Evolutionary conservation across 1,139 yeast species (phyloP), one percentile per base, ranked within the genome.

Genomic region (Geotrichum cucujoidarum): DNA sequence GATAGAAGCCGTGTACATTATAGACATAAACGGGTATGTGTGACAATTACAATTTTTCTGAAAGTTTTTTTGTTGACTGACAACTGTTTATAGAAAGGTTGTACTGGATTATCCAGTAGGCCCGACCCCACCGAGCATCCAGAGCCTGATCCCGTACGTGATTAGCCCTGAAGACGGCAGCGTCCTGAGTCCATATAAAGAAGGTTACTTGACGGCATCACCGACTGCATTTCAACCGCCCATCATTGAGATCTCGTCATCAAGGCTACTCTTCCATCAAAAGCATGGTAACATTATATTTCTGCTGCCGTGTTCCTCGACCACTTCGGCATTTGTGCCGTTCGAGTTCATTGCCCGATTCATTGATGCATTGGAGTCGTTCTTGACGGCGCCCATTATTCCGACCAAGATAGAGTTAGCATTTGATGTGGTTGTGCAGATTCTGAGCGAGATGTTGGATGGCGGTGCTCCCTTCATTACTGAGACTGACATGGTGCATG

Each of bases 391-490:
- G 0, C 83, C 83, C 1, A 61, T 85, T 32, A 72, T 80, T 2
- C 65, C 78, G 1, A 65, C 76, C 36, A 81, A 81, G 57, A 69
- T 88, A 13, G 83, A 78, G 55, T 73, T 81, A 37, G 81, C 84
- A 60, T 74, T 74, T 54, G 92, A 85, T 60, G 75, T 84, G 3
- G 67, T 86, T 53, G 74, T 83, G 40, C 67, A 85, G 55, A 57
- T 80, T 48, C 59, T 80, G 55, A 77, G 80, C 56, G 86, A 86
- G 59, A 78, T 87, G 80, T 62, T 89, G 21, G 95, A 87, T 57
- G 82, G 80, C 42, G 92, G 94, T 1, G 71, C 74, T 21, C 95
- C 96, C 0, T 76, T 77, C 55, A 71, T 77, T 44, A 81, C 90
- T 0, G 95, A 88, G 56, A 71, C 80, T 45, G 89, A 88, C 62